Evolutionary conservation across 768 basidiomycete species (phyloP).

Genomic region (Pleurotus cornucopiae): DNA sequence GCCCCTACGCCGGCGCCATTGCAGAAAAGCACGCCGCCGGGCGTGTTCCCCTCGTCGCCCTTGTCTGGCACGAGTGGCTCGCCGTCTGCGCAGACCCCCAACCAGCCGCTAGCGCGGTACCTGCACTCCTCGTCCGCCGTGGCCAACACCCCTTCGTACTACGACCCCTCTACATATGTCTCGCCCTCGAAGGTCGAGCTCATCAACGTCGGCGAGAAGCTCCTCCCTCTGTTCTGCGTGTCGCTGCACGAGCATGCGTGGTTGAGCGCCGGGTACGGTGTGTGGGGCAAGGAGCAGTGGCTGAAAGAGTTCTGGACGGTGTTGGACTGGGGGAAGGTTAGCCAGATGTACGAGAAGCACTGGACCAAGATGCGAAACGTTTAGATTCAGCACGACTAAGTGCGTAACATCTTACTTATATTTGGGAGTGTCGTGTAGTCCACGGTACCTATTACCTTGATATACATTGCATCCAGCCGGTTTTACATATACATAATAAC

Average conservation of each 20-base stretch:
- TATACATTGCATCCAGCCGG: slow-evolving; percentile 1
- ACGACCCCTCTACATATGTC: background rate
- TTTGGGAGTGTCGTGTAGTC: too few relatives aligned
- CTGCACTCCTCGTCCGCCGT: slow-evolving; percentile 12
- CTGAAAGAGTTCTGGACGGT: slow-evolving; percentile 80
- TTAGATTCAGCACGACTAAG: background rate
- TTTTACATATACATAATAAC: slow-evolving; percentile 8
- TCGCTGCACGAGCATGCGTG: slow-evolving; percentile 84
- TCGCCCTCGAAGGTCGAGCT: slow-evolving; percentile 16
- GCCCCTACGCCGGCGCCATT: slow-evolving; percentile 19
- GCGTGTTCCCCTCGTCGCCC: slow-evolving; percentile 33
- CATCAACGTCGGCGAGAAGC: slow-evolving; percentile 41
- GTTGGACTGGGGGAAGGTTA: slow-evolving; percentile 71
- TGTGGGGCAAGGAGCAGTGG: slow-evolving; percentile 91
- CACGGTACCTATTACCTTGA: too few relatives aligned
- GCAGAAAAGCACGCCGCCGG: slow-evolving; percentile 22
- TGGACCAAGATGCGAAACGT: slow-evolving; percentile 7
- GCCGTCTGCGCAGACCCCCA: slow-evolving; percentile 23
- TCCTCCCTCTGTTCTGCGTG: slow-evolving; percentile 76
- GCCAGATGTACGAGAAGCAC: slow-evolving; percentile 26
- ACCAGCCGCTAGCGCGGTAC: slow-evolving; percentile 24
- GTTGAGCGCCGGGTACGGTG: slow-evolving; percentile 79
- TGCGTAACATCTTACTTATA: too few relatives aligned
- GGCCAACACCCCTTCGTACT: slow-evolving; percentile 7
- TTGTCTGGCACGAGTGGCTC: slow-evolving; percentile 34